Evolutionary conservation across 331 rosid genomes (phyloP).

Genomic region (Acacia concinna): DNA sequence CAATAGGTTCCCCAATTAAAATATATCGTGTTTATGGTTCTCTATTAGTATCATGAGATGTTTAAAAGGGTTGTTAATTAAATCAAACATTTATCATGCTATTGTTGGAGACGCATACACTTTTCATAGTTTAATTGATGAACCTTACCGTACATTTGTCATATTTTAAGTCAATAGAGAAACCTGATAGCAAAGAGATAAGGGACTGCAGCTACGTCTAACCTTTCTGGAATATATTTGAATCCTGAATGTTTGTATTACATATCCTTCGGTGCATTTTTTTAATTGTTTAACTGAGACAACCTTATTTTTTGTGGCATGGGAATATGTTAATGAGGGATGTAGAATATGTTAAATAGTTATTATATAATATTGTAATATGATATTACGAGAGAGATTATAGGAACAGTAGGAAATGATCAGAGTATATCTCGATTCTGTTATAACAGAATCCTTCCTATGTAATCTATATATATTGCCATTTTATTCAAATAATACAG

Average conservation of each 20-base stretch:
- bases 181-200: not conserved
- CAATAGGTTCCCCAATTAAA: not conserved
- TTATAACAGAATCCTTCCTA: no score
- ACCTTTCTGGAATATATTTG: not conserved
- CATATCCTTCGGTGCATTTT: not conserved
- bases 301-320: not conserved
- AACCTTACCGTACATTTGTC: not conserved
- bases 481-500: no score
- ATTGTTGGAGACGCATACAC: not conserved
- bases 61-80: not conserved
- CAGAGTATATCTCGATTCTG: no score
- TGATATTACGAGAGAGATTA: no score
- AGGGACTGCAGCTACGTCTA: not conserved
- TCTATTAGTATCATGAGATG: not conserved
- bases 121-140: not conserved
- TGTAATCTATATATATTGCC: no score
- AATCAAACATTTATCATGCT: not conserved
- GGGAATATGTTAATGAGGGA: not conserved
- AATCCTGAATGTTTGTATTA: not conserved
- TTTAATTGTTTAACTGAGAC: not conserved
- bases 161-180: not conserved
- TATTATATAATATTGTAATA: no score
- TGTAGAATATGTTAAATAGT: no score
- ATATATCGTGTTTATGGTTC: not conserved
- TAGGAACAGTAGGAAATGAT: no score